Percentiles rank a stretch among this genome's conserved stretches.
phyloP scores from a whole-genome alignment of 2,329 filamentous ascomycete genomes.

The Penicillium sp. region DNA sequence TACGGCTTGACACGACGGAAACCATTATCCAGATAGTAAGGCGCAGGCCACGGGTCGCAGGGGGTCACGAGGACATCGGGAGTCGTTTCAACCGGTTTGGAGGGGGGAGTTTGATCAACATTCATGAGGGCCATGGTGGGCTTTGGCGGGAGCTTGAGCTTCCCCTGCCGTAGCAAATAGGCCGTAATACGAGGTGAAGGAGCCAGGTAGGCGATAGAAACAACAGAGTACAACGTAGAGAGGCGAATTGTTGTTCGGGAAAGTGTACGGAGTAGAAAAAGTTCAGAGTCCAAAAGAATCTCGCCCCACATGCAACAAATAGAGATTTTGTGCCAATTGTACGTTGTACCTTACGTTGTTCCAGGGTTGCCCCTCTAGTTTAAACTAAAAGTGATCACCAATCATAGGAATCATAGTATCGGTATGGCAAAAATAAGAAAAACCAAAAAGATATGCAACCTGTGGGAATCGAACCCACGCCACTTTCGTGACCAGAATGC shows the following conservation, averaged over 20 bases:
- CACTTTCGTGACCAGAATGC: constrained; percentile 9
- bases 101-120: constrained; percentile 31
- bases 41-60: constrained; percentile 55
- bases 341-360: too few species aligned
- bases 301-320: constrained; percentile 1
- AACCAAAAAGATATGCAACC: constrained; percentile 3
- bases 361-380: neutral
- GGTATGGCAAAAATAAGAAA: neutral
- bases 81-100: constrained; percentile 27
- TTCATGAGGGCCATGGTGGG: constrained; percentile 41
- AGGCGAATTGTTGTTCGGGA: neutral
- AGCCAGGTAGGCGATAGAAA: constrained; percentile 29
- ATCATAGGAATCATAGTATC: neutral
- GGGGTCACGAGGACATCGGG: constrained; percentile 34
- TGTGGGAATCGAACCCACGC: constrained; percentile 9
- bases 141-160: constrained; percentile 29
- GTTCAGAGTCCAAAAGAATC: neutral
- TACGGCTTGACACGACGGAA: constrained; percentile 54
- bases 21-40: constrained; percentile 81
- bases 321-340: neutral
- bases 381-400: neutral
- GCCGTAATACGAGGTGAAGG: constrained; percentile 42
- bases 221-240: neutral
- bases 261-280: neutral
- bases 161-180: constrained; percentile 41